Evolutionary conservation across 208 protist species (phyloP).

Genomic region (Porcisia deanei): DNA sequence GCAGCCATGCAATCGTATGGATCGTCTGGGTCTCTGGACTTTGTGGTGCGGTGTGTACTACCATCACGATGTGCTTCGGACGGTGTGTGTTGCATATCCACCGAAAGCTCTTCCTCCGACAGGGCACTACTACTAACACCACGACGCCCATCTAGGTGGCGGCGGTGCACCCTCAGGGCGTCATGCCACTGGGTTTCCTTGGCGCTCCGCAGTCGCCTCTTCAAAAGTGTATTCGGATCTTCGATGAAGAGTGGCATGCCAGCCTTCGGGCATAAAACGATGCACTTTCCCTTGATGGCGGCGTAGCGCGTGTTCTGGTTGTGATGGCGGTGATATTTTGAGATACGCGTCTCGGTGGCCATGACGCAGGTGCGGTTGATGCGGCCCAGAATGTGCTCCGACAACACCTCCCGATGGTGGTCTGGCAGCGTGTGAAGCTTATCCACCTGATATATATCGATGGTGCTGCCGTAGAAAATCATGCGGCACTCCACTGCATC

Average conservation of each 20-base stretch:
- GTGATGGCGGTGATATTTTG: constrained; percentile 78
- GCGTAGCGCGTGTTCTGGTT: constrained; percentile 55
- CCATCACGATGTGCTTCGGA: constrained; percentile 1
- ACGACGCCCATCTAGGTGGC: not conserved
- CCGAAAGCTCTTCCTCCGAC: constrained; percentile 10
- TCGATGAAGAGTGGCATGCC: constrained; percentile 62
- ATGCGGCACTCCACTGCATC: constrained; percentile 66
- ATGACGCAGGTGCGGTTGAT: constrained; percentile 63
- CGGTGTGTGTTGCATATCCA: not conserved
- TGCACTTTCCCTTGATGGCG: constrained; percentile 71
- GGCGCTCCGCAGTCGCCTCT: constrained; percentile 13
- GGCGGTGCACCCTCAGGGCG: not conserved
- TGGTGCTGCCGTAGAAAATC: constrained; percentile 65
- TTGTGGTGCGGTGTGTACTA: not conserved
- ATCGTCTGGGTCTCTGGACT: too few relatives aligned
- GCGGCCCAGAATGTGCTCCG: constrained; percentile 69
- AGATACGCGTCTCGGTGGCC: constrained; percentile 48
- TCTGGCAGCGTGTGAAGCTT: constrained; percentile 35
- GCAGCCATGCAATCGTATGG: too few relatives aligned
- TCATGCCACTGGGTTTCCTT: constrained; percentile 10
- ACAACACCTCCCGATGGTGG: constrained; percentile 44
- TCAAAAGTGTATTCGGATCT: constrained; percentile 44
- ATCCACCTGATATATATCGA: constrained; percentile 72
- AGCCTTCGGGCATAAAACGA: constrained; percentile 46
- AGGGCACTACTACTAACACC: not conserved